Evolutionary conservation across 495 filamentous ascomycete genomes (phyloP).

Genomic region (Penicillium pancosmium): DNA sequence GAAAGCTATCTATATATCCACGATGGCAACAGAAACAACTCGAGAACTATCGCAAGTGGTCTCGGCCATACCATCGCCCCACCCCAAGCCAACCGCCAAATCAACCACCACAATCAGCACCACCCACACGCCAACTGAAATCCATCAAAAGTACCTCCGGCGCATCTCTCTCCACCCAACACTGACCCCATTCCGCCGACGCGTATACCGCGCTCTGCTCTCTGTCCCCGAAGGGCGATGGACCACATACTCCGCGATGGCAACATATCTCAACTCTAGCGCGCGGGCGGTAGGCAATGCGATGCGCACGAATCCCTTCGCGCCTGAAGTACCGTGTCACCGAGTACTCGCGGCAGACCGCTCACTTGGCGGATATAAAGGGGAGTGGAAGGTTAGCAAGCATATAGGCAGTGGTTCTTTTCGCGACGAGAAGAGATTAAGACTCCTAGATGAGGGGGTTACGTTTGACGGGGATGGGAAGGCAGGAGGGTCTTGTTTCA

Average conservation of each 20-base stretch:
- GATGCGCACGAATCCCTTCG: conserved; percentile 70
- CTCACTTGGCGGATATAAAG: conserved; percentile 39
- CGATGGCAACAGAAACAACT: neutral
- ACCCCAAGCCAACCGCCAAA: neutral
- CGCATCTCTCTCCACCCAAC: conserved; percentile 42
- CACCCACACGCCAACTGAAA: conserved; percentile 1
- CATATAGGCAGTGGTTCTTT: conserved; percentile 27
- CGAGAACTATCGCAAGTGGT: neutral
- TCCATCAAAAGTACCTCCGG: conserved; percentile 27
- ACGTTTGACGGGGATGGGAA: conserved; percentile 33
- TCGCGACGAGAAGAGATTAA: conserved; percentile 32
- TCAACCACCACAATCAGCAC: conserved; percentile 5
- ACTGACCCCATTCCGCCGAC: conserved; percentile 58
- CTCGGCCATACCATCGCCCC: neutral
- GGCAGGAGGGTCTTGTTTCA: conserved; percentile 32
- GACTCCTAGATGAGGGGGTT: conserved; percentile 36
- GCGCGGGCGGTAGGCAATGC: conserved; percentile 82
- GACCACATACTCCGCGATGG: conserved; percentile 73
- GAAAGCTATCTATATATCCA: neutral
- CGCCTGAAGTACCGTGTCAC: conserved; percentile 61
- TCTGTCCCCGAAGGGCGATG: conserved; percentile 71
- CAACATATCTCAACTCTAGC: conserved; percentile 65
- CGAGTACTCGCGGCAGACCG: conserved; percentile 40
- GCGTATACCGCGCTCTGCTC: conserved; percentile 66
- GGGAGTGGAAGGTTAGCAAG: conserved; percentile 30